Conservation (phyloP, 2,329 filamentous ascomycete species). For the Diaporthe amygdali region DNA sequence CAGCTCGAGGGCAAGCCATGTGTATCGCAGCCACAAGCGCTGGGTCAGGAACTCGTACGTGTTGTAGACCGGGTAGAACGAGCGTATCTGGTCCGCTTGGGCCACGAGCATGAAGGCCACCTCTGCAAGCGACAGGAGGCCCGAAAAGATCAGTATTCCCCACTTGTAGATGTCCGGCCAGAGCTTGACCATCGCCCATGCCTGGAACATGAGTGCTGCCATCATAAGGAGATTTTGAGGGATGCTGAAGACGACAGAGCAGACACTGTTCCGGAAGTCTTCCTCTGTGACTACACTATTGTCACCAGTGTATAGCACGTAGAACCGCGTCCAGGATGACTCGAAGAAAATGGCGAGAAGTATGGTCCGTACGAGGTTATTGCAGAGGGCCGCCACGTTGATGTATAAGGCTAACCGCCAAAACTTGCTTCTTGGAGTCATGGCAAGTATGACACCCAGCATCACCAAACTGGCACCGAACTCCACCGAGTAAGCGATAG, state of each 20-base stretch:
- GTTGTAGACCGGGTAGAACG: constrained; percentile 32
- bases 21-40: constrained; percentile 44
- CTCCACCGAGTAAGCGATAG: constrained; percentile 73
- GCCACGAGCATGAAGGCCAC: constrained; percentile 39
- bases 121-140: constrained; percentile 35
- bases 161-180: constrained; percentile 47
- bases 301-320: constrained; percentile 63
- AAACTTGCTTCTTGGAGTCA: constrained; percentile 72
- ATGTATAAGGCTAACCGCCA: constrained; percentile 68
- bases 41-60: background rate
- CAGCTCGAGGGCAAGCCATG: constrained; percentile 38
- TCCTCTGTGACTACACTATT: constrained; percentile 48
- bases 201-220: constrained; percentile 55
- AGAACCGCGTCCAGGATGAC: constrained; percentile 65
- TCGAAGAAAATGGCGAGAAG: constrained; percentile 65
- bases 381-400: constrained; percentile 64
- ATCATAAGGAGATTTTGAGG: constrained; percentile 52
- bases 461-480: constrained; percentile 72
- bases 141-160: constrained; percentile 35
- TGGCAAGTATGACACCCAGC: constrained; percentile 67
- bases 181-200: constrained; percentile 56
- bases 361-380: constrained; percentile 64
- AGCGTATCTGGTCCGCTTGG: constrained; percentile 42
- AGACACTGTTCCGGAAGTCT: constrained; percentile 44
- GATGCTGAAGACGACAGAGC: constrained; percentile 47